Conservation (phyloP, 2,329 filamentous ascomycete species). For the Aspergillus costaricaensis region DNA sequence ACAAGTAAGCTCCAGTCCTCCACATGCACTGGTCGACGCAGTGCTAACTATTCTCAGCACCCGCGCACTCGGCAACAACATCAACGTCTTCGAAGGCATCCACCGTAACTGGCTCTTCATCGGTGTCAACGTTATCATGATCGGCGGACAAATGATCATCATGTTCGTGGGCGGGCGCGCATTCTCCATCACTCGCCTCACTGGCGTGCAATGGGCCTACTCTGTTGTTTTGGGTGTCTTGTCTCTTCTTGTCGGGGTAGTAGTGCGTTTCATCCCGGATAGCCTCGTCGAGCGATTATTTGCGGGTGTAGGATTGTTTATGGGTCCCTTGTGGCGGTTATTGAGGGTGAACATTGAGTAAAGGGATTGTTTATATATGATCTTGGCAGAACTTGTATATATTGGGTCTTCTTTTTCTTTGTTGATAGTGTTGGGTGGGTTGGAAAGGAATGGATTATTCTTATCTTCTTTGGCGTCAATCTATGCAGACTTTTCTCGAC, state of each 20-base stretch:
- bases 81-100: conserved; percentile 63
- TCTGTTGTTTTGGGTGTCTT: neutral
- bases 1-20: conserved; percentile 48
- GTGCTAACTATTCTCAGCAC: conserved; percentile 38
- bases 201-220: conserved; percentile 55
- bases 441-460: no score
- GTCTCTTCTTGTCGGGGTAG: neutral
- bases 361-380: neutral
- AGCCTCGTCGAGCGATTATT: neutral
- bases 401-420: neutral
- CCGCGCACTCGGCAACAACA: conserved; percentile 62
- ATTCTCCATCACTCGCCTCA: conserved; percentile 54
- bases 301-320: neutral
- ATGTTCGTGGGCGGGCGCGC: conserved; percentile 59
- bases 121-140: conserved; percentile 58
- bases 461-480: no score
- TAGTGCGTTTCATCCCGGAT: neutral
- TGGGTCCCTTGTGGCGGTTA: neutral
- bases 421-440: no score
- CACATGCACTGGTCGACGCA: no score
- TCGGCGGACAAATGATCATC: conserved; percentile 60
- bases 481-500: no score
- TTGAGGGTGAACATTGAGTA: neutral
- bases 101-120: conserved; percentile 61
- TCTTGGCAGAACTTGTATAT: neutral